Evolutionary conservation across 2,329 filamentous ascomycete genomes (phyloP).

Genomic region (Cercospora sesami): DNA sequence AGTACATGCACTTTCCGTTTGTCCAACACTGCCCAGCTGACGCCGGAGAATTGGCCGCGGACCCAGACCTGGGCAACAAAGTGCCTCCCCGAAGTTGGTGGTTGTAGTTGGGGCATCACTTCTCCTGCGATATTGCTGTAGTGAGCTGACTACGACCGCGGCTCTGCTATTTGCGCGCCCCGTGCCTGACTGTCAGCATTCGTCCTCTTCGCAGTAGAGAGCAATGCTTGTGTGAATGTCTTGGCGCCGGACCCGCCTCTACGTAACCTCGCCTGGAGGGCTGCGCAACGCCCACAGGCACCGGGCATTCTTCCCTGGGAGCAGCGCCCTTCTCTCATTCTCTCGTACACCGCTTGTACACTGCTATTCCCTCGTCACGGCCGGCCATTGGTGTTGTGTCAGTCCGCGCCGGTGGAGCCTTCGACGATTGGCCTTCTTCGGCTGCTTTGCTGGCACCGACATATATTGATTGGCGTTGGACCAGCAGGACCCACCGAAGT

Average conservation of each 20-base stretch:
- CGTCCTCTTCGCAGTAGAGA: neutral
- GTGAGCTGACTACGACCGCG: neutral
- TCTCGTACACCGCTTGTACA: neutral
- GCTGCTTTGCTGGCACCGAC: slow-evolving; percentile 21
- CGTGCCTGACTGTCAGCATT: neutral
- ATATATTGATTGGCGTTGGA: neutral
- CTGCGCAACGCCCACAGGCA: slow-evolving; percentile 3
- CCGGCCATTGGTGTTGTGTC: neutral
- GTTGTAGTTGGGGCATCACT: neutral
- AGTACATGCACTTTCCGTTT: neutral
- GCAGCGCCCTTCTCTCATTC: neutral
- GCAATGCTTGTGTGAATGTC: neutral
- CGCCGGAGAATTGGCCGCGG: neutral
- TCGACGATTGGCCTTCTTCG: slow-evolving; percentile 11
- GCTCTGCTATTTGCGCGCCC: neutral
- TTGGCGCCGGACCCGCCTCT: neutral
- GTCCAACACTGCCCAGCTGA: neutral
- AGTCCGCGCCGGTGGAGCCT: neutral
- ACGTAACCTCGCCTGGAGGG: neutral
- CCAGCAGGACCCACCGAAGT: neutral
- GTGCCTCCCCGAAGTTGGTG: neutral
- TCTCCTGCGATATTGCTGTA: neutral
- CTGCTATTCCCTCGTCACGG: neutral
- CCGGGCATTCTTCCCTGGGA: slow-evolving; percentile 3
- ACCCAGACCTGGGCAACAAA: neutral